Evolutionary conservation across 169 alveolate species (phyloP).

Genomic region (Cryptosporidium muris): DNA sequence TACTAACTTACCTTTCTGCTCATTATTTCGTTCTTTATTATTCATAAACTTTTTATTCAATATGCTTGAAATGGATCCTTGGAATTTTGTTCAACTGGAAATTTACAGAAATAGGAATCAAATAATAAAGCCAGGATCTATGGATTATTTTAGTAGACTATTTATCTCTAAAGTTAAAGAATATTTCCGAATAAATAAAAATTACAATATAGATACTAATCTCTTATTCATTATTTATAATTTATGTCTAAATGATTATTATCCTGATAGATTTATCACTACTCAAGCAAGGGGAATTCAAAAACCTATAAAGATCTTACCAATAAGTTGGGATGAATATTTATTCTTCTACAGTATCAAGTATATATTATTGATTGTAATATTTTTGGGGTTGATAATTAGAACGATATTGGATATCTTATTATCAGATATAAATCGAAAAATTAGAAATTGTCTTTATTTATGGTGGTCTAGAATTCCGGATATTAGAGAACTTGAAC

Average conservation of each 20-base stretch:
- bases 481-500: slow-evolving; percentile 78
- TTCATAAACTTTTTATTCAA: slow-evolving; percentile 5
- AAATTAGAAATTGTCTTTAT: not conserved
- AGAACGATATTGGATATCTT: slow-evolving; percentile 14
- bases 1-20: not conserved
- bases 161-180: not conserved
- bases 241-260: slow-evolving; percentile 26
- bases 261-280: slow-evolving; percentile 42
- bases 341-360: slow-evolving; percentile 36
- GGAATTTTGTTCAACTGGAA: slow-evolving; percentile 33
- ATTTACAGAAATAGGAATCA: slow-evolving; percentile 28
- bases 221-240: slow-evolving; percentile 6
- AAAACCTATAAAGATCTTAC: slow-evolving; percentile 22
- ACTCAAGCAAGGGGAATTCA: not conserved
- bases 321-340: slow-evolving; percentile 44
- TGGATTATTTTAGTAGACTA: not conserved
- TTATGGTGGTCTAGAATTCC: slow-evolving; percentile 78
- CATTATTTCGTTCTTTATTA: slow-evolving; percentile 9
- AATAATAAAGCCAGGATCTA: not conserved
- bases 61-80: slow-evolving; percentile 35
- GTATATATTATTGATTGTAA: slow-evolving; percentile 4
- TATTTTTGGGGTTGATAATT: slow-evolving; percentile 12
- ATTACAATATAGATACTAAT: slow-evolving; percentile 10
- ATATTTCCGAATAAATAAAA: slow-evolving; percentile 9
- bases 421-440: not conserved